Conservation (phyloP, 73 alveolate species). For the Blepharisma stoltei region DNA sequence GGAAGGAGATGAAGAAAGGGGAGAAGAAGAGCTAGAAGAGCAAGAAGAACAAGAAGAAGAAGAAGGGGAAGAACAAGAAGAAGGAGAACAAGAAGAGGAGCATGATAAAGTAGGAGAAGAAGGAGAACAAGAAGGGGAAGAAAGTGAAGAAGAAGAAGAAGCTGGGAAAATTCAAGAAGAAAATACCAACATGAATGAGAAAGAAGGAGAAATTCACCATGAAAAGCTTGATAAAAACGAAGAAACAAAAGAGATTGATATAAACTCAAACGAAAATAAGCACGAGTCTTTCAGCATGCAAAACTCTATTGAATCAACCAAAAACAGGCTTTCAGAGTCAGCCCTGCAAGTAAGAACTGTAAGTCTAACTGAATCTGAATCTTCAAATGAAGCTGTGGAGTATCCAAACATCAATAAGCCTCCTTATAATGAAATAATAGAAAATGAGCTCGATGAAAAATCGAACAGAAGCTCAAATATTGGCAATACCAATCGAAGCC, state of each 20-base stretch:
- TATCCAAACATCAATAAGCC: too few relatives aligned
- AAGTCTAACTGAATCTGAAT: too few relatives aligned
- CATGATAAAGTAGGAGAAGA: neutral
- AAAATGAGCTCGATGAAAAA: too few relatives aligned
- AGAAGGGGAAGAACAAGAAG: neutral
- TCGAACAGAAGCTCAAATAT: too few relatives aligned
- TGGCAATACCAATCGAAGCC: too few relatives aligned
- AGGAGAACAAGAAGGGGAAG: neutral
- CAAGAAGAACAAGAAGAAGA: neutral
- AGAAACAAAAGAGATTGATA: constrained; percentile 41
- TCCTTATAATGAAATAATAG: too few relatives aligned
- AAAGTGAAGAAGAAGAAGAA: constrained; percentile 15
- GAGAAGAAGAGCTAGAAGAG: neutral
- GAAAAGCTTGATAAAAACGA: constrained; percentile 47
- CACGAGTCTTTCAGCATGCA: too few relatives aligned
- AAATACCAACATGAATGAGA: constrained; percentile 19
- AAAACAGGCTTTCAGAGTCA: too few relatives aligned
- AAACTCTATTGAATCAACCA: too few relatives aligned
- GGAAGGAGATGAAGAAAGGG: neutral
- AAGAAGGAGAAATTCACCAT: constrained; percentile 29
- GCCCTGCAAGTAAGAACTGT: too few relatives aligned
- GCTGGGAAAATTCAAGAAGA: constrained; percentile 23
- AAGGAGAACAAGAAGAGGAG: neutral
- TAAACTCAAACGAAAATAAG: constrained; percentile 29
- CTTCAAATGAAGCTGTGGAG: too few relatives aligned